phyloP scores from a whole-genome alignment of 805 yeast genomes.

The Wickerhamomyces strasburgensis region DNA sequence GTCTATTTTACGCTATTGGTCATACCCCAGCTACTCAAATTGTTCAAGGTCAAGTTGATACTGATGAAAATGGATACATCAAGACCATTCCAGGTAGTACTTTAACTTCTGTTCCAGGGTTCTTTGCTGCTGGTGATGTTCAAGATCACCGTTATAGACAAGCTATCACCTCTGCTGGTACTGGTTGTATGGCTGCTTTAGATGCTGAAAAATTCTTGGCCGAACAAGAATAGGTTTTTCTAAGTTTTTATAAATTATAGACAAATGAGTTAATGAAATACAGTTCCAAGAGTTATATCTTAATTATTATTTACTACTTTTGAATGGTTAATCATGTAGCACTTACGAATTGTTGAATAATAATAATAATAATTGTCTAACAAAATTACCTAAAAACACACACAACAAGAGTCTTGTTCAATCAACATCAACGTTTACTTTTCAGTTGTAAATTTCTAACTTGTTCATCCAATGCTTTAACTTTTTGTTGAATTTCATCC shows the following conservation, averaged over 20 bases:
- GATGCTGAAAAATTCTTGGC: conserved; percentile 85
- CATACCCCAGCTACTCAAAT: conserved; percentile 92
- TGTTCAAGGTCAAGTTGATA: conserved; percentile 65
- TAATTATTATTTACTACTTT: too few relatives aligned
- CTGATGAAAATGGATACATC: conserved; percentile 86
- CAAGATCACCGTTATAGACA: conserved; percentile 97
- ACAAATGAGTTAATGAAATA: neutral
- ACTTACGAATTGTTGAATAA: too few relatives aligned
- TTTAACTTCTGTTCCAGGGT: conserved; percentile 79
- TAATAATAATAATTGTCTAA: neutral
- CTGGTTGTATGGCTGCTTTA: conserved; percentile 99
- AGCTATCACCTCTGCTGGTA: conserved; percentile 99
- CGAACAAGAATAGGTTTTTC: conserved; percentile 39
- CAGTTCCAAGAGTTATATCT: neutral
- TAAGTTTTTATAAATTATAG: conserved; percentile 1
- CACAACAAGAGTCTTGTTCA: too few relatives aligned
- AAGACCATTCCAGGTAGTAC: conserved; percentile 88
- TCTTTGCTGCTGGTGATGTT: conserved; percentile 98
- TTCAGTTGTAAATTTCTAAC: conserved; percentile 57
- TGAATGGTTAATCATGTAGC: too few relatives aligned
- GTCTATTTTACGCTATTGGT: conserved; percentile 97
- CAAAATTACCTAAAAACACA: neutral
- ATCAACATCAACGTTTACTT: conserved; percentile 37
- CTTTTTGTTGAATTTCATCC: conserved; percentile 78
- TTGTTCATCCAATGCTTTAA: conserved; percentile 70